These are phyloP conservation scores for Craterostigma plantagineum DNA, from an alignment of 257 asterid genomes.

Conservation along the genomic window DNA sequence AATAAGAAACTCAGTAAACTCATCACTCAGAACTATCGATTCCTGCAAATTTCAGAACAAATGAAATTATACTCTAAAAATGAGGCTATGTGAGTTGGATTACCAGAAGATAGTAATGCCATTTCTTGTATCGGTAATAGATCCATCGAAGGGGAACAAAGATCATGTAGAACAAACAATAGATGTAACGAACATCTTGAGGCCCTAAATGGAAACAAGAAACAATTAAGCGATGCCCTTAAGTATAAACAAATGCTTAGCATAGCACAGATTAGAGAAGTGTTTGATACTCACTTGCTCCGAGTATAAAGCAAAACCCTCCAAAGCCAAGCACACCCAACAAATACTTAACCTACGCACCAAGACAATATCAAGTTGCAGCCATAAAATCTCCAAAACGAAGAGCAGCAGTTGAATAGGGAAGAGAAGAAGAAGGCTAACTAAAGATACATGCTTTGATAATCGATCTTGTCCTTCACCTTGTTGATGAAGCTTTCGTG, in stretches of 20 bases:
- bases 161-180: constrained; percentile 66
- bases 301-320: constrained; percentile 84
- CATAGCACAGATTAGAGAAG: background rate
- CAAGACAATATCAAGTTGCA: constrained; percentile 1
- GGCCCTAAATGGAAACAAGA: constrained; percentile 46
- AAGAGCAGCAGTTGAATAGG: background rate
- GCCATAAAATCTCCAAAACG: constrained; percentile 3
- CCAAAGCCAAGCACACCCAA: constrained; percentile 95
- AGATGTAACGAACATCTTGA: constrained; percentile 70
- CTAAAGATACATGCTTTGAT: too few relatives aligned
- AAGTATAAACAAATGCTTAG: constrained; percentile 19
- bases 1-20: background rate
- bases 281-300: constrained; percentile 53
- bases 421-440: background rate
- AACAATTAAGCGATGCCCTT: background rate
- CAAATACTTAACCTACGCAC: constrained; percentile 67
- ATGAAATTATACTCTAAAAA: too few relatives aligned
- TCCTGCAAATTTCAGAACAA: too few relatives aligned
- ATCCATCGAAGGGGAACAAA: constrained; percentile 71
- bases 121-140: constrained; percentile 87
- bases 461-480: constrained; percentile 30
- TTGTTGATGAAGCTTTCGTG: constrained; percentile 83
- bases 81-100: constrained; percentile 7
- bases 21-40: background rate
- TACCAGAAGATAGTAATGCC: constrained; percentile 98